These are phyloP conservation scores for Cordyceps cicadae DNA, from an alignment of 2,329 filamentous ascomycete genomes.

Conservation along the genomic window DNA sequence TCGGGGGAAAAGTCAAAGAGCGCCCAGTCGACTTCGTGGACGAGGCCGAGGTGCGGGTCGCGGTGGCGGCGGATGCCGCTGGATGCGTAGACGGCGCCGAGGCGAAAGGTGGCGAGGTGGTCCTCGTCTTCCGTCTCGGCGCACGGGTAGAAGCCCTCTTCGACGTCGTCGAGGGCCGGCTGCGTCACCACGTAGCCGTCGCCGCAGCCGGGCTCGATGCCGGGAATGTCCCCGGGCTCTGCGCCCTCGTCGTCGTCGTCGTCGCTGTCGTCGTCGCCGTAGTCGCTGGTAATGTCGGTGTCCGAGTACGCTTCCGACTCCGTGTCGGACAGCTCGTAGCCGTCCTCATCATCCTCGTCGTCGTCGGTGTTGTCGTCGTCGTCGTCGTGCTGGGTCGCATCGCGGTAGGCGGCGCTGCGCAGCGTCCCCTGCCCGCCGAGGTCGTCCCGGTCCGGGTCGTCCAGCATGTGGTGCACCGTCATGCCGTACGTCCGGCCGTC, in stretches of 20 bases:
- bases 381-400: constrained; percentile 33
- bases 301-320: constrained; percentile 48
- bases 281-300: constrained; percentile 45
- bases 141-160: constrained; percentile 74
- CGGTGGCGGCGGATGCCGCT: constrained; percentile 77
- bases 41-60: constrained; percentile 48
- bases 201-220: constrained; percentile 65
- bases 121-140: constrained; percentile 66
- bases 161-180: constrained; percentile 80
- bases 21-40: constrained; percentile 95
- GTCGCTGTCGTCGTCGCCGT: constrained; percentile 36
- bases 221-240: constrained; percentile 68
- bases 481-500: constrained; percentile 83
- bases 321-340: constrained; percentile 54
- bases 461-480: constrained; percentile 95
- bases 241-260: constrained; percentile 41
- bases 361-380: constrained; percentile 43
- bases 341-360: constrained; percentile 42
- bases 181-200: constrained; percentile 80
- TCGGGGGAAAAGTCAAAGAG: constrained; percentile 71
- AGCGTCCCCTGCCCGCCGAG: constrained; percentile 22
- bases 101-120: constrained; percentile 68
- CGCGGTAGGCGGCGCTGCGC: constrained; percentile 36
- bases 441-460: constrained; percentile 51
- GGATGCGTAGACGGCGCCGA: constrained; percentile 81